Evolutionary conservation across 1,284 basidiomycete species (phyloP).

Genomic region (Laetiporus sulphureus): DNA sequence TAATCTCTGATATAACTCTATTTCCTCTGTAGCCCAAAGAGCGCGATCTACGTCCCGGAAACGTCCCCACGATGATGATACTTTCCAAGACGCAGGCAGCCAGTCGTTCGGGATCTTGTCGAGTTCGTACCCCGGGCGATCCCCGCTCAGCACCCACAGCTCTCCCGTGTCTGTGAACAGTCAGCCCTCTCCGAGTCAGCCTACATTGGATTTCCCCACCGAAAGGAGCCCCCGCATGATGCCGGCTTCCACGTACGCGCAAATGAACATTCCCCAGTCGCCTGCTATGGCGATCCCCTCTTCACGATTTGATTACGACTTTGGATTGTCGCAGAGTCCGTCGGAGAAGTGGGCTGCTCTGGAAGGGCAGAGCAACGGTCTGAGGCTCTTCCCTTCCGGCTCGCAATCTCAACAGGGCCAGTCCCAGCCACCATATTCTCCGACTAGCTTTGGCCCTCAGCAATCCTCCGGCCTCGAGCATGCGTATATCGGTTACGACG

Average conservation of each 20-base stretch:
- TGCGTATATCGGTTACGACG: slow-evolving; percentile 38
- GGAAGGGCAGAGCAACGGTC: slow-evolving; percentile 18
- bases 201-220: slow-evolving; percentile 27
- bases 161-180: slow-evolving; percentile 63
- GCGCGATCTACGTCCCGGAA: slow-evolving; percentile 70
- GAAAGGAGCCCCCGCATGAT: slow-evolving; percentile 24
- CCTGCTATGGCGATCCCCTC: slow-evolving; percentile 28
- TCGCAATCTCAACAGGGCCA: slow-evolving; percentile 10
- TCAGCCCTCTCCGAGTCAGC: slow-evolving; percentile 59
- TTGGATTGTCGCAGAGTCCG: slow-evolving; percentile 31
- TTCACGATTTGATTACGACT: slow-evolving; percentile 50
- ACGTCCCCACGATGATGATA: slow-evolving; percentile 61
- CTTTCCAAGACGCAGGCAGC: slow-evolving; percentile 35
- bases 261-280: slow-evolving; percentile 20
- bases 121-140: slow-evolving; percentile 29
- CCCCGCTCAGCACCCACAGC: slow-evolving; percentile 55
- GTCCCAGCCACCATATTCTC: slow-evolving; percentile 12
- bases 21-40: slow-evolving; percentile 46
- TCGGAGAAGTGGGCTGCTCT: slow-evolving; percentile 21
- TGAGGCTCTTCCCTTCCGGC: slow-evolving; percentile 22
- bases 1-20: slow-evolving; percentile 17
- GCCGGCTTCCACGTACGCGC: slow-evolving; percentile 13
- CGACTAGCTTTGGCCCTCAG: slow-evolving; percentile 13
- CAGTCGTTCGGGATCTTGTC: slow-evolving; percentile 27
- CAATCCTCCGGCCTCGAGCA: slow-evolving; percentile 42